Conservation (phyloP, 2,329 filamentous ascomycete genomes). For the Aphanoascus verrucosus region DNA sequence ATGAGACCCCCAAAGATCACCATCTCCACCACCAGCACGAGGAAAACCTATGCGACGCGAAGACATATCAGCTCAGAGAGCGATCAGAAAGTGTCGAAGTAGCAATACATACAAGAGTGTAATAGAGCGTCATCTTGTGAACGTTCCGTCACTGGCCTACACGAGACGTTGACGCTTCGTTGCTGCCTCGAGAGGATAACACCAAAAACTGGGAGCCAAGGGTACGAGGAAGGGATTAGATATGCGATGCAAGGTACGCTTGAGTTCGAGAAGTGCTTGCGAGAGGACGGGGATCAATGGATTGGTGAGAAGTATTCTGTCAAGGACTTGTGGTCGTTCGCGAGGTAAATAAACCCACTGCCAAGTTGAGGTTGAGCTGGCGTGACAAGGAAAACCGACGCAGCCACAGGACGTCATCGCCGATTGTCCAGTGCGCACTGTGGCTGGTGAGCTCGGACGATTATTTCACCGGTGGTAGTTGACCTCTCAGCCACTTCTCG, state of each 20-base stretch:
- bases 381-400: background rate
- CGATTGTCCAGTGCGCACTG: too few relatives aligned
- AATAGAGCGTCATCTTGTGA: conserved; percentile 54
- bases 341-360: background rate
- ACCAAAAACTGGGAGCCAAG: background rate
- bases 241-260: background rate
- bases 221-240: background rate
- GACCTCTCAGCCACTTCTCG: background rate
- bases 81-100: background rate
- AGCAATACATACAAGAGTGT: conserved; percentile 48
- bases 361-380: conserved; percentile 4
- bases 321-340: background rate
- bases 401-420: conserved; percentile 10
- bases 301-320: background rate
- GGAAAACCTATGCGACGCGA: conserved; percentile 34
- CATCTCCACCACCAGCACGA: conserved; percentile 42
- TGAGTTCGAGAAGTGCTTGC: background rate
- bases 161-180: background rate
- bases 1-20: conserved; percentile 41
- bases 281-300: background rate
- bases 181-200: background rate
- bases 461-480: too few relatives aligned
- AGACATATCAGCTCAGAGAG: background rate
- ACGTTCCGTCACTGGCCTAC: background rate
- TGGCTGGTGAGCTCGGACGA: too few relatives aligned